Conservation (phyloP, 2,329 filamentous ascomycete genomes). For the Curvularia spicifera region DNA sequence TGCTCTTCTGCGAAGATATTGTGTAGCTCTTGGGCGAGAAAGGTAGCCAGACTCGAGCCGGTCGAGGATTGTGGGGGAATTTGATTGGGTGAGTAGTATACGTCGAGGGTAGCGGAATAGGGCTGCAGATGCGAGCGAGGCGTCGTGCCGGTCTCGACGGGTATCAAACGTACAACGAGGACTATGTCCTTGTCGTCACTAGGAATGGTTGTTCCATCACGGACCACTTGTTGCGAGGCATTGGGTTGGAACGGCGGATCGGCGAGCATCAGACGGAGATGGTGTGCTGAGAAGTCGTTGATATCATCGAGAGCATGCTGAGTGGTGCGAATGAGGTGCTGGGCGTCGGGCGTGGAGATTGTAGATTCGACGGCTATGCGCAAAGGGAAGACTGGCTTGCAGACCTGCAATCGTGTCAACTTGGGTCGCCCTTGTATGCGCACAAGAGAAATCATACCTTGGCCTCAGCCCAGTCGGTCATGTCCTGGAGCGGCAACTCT, state of each 20-base stretch:
- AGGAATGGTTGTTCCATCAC: slow-evolving; percentile 34
- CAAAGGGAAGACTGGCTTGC: slow-evolving; percentile 85
- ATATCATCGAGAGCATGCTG: slow-evolving; percentile 86
- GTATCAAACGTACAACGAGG: slow-evolving; percentile 73
- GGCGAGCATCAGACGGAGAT: slow-evolving; percentile 73
- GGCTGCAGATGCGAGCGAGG: slow-evolving; percentile 69
- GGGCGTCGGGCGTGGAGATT: slow-evolving; percentile 70
- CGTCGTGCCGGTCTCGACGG: slow-evolving; percentile 61
- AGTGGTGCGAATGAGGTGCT: slow-evolving; percentile 77
- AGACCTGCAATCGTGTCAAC: slow-evolving; percentile 65
- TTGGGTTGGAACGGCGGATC: slow-evolving; percentile 40
- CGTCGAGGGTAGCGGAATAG: slow-evolving; percentile 73
- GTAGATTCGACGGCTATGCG: slow-evolving; percentile 78
- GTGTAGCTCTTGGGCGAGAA: slow-evolving; percentile 78
- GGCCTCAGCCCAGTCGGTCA: slow-evolving; percentile 91
- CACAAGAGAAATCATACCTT: slow-evolving; percentile 63
- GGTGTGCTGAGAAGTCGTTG: slow-evolving; percentile 84
- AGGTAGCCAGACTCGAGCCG: slow-evolving; percentile 75
- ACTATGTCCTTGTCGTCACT: slow-evolving; percentile 61
- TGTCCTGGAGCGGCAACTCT: slow-evolving; percentile 78
- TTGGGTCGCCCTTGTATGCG: not conserved
- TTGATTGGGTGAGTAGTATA: slow-evolving; percentile 75
- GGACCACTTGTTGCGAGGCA: slow-evolving; percentile 39
- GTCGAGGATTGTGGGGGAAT: slow-evolving; percentile 71
- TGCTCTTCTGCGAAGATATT: slow-evolving; percentile 87